Base-by-base conservation (phyloP, 345 rosid species). In the Lepidium sativum region DNA sequence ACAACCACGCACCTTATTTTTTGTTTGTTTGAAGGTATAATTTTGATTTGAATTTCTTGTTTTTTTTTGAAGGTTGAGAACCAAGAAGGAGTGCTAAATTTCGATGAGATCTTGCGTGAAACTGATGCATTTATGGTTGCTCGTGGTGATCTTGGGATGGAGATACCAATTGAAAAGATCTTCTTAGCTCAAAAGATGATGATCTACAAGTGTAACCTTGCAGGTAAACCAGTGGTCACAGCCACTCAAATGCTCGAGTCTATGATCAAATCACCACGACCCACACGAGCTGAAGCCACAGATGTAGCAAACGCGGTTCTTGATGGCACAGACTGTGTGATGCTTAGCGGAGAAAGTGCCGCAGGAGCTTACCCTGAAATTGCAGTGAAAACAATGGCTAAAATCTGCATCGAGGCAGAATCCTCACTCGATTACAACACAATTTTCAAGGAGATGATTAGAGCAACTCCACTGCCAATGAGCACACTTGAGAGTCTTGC, bases 131-230 rank as follows among this genome's bases (percentile, higher is more conserved):
- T 78, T 75, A 87, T 87, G 95, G 95, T 87, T 81, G 95, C 90
- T 21, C 88, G 88, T 73, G 90, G 94, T 67, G 94, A 87, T 72
- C 90, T 87, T 25, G 88, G 94, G 47, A 83, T 84, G 94, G 90
- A 84, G 71, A 87, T 87, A 67, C 94, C 90, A 3, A 83, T 87
- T 6, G 90, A 87, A 84, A 87, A 87, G 82, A 87, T 87, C 53
- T 87, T 87, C 79, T 77, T 84, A 53, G 87, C 90, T 25, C 87
- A 84, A 66, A 84, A 84, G 56, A 52, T 82, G 63, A 84, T 84
- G 90, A 84, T 84, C 56, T 38, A 35, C 56, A 82, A 79, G 80
- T 79, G 83, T 65, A 84, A 84, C 49, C 68, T 77, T 2, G 77
- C 68, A 45, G 85, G 90, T 51, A 63, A 63, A 63, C 55, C 57